These are phyloP conservation scores for Xerocomus brunneocitrinus DNA, from an alignment of 768 basidiomycete species.

Conservation along the genomic window DNA sequence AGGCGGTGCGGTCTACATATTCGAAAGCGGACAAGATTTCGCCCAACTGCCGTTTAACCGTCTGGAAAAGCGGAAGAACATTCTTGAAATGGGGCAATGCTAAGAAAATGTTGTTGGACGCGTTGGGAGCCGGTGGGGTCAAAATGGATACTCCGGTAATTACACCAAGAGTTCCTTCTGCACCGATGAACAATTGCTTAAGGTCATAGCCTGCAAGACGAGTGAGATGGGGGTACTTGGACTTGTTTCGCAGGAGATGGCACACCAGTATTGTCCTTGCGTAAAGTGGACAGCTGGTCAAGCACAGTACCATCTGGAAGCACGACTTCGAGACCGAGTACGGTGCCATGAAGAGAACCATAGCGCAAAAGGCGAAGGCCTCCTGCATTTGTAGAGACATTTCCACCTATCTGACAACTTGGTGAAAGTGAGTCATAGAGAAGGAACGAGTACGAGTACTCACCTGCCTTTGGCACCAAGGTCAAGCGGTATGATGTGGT, in stretches of 20 bases:
- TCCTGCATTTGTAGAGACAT: slow-evolving; percentile 95
- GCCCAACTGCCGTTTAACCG: slow-evolving; percentile 75
- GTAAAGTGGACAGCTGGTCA: slow-evolving; percentile 80
- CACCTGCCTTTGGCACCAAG: slow-evolving; percentile 95
- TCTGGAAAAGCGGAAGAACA: slow-evolving; percentile 80
- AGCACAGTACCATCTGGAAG: slow-evolving; percentile 91
- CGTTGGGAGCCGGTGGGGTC: slow-evolving; percentile 75
- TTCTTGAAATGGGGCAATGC: slow-evolving; percentile 84
- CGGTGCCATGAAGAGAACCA: slow-evolving; percentile 91
- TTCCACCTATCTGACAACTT: slow-evolving; percentile 97
- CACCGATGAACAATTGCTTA: slow-evolving; percentile 97
- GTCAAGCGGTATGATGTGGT: slow-evolving; percentile 96
- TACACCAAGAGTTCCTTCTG: slow-evolving; percentile 93
- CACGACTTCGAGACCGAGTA: slow-evolving; percentile 93
- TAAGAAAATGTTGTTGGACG: slow-evolving; percentile 88
- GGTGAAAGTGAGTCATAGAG: not conserved
- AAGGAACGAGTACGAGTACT: slow-evolving; percentile 10
- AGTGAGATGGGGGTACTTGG: not conserved
- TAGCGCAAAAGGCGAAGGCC: slow-evolving; percentile 93
- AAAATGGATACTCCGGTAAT: slow-evolving; percentile 95
- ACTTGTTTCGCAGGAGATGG: not conserved
- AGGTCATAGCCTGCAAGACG: slow-evolving; percentile 80
- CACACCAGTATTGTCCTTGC: slow-evolving; percentile 96
- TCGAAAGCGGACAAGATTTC: slow-evolving; percentile 98
- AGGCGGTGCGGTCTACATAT: slow-evolving; percentile 85